Base-by-base conservation (phyloP, 2,329 filamentous ascomycete species). In the Aphanoascus verrucosus region DNA sequence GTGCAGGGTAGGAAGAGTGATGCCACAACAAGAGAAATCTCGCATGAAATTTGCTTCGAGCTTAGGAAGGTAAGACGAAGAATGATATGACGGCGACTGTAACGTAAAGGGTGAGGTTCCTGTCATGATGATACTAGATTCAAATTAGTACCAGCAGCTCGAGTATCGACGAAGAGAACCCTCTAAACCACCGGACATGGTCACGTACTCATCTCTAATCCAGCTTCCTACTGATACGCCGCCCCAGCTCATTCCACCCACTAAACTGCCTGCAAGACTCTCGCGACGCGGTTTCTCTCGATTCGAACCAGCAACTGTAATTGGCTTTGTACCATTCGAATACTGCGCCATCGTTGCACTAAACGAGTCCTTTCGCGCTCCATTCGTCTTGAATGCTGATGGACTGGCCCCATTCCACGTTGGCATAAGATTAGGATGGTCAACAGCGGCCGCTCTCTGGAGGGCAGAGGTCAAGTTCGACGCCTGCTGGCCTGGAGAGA, bases 21-120 rank as follows among this genome's bases (percentile, higher is more conserved):
- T 81, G 63, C 89, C 89, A 72, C 93, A 98, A 74, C 93, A 98
- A 50, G 85, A 85, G 72, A 97, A 97, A 72, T 97, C 90, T 70
- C 85, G 85, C 88, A 97, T 94, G 69, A 96, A 98, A 65, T 91
- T 93, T 57, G 91, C 91, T 71, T 98, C 93, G 65, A 96, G 82
- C 70, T 95, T 96, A 8, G 90, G 91, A 1, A 96, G 80, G 67
- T 97, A 97, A 23, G 93, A 97, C 5, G 90, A 94, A 0, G 91
- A 97, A 70, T 97, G 91, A 63, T 88, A 94, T 1, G 91, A 96
- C 0, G 93, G 88, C n/a, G 90, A 94, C 68, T 90, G 85, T 63
- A 90, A 83, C 56, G 82, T 77, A 65, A 91, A 94, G 9, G 93
- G 93, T n/a, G 93, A 97, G 15, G 89, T 96, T 64, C 93, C 90